These are phyloP conservation scores for Acacia confusa DNA, from an alignment of 306 rosid genomes.

Conservation along the genomic window DNA sequence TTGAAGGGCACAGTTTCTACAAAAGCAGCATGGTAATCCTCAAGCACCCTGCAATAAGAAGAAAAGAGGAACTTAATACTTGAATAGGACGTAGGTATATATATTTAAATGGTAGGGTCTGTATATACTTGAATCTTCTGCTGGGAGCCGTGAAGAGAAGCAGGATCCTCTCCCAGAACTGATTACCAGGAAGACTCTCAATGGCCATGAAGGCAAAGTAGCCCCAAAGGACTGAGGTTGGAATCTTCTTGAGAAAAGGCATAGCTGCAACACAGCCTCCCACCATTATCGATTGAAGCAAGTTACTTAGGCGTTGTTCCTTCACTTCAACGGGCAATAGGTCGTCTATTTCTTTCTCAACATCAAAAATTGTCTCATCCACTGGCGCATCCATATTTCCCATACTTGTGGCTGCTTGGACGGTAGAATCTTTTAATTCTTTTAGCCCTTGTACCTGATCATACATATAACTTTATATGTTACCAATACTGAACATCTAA, in stretches of 20 bases:
- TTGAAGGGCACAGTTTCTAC: constrained; percentile 99
- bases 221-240: constrained; percentile 99
- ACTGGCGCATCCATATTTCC: constrained; percentile 86
- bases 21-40: constrained; percentile 90
- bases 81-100: background rate
- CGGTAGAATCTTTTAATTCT: constrained; percentile 86
- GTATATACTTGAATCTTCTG: constrained; percentile 66
- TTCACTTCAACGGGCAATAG: constrained; percentile 93
- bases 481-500: background rate
- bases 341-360: constrained; percentile 95
- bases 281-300: constrained; percentile 84
- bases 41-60: constrained; percentile 75
- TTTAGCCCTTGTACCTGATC: constrained; percentile 67
- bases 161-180: constrained; percentile 95
- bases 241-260: constrained; percentile 91
- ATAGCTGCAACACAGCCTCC: constrained; percentile 98
- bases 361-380: constrained; percentile 78
- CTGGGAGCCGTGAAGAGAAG: constrained; percentile 94
- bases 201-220: constrained; percentile 99
- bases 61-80: background rate
- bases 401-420: constrained; percentile 79
- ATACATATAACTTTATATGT: constrained; percentile 7
- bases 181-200: constrained; percentile 97
- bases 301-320: constrained; percentile 88
- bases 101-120: background rate